These are phyloP conservation scores for Agastache rugosa DNA, from an alignment of 257 asterid species.

Conservation along the genomic window DNA sequence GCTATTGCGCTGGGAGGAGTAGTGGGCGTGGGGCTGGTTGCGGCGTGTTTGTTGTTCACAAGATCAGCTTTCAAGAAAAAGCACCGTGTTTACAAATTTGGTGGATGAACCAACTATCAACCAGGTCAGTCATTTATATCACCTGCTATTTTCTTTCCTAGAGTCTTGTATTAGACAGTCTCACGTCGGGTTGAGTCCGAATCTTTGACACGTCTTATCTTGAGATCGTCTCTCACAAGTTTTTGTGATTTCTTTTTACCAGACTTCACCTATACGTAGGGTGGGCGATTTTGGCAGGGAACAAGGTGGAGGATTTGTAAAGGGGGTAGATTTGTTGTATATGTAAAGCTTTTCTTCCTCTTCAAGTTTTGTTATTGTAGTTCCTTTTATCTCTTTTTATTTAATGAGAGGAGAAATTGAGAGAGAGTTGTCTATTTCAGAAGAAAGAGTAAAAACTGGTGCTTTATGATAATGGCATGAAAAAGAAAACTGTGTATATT, in stretches of 20 bases:
- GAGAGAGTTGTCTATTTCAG: constrained; percentile 37
- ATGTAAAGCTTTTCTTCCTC: constrained; percentile 44
- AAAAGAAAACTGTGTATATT: constrained; percentile 7
- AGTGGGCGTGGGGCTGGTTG: constrained; percentile 68
- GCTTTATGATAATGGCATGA: constrained; percentile 36
- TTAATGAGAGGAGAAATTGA: not conserved
- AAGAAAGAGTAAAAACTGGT: constrained; percentile 23
- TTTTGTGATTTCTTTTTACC: too few relatives aligned
- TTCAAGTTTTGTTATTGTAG: constrained; percentile 40
- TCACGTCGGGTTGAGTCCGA: too few relatives aligned
- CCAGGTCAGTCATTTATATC: not conserved
- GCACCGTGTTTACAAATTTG: constrained; percentile 55
- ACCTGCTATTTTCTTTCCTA: not conserved
- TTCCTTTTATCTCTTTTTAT: not conserved
- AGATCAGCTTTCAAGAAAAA: constrained; percentile 73
- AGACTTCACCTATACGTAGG: too few relatives aligned
- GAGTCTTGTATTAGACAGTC: too few relatives aligned
- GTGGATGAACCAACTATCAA: constrained; percentile 43
- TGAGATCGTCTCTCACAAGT: too few relatives aligned
- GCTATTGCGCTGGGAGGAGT: constrained; percentile 82
- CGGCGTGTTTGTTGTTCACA: constrained; percentile 69
- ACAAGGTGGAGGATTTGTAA: not conserved
- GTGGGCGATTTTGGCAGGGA: constrained; percentile 19
- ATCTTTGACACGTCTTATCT: too few relatives aligned
- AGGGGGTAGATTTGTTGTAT: constrained; percentile 33